Percentiles rank a stretch among this genome's conserved stretches.
Conservation (phyloP, 179 eudicot species). For the Amaranthus tricolor region DNA sequence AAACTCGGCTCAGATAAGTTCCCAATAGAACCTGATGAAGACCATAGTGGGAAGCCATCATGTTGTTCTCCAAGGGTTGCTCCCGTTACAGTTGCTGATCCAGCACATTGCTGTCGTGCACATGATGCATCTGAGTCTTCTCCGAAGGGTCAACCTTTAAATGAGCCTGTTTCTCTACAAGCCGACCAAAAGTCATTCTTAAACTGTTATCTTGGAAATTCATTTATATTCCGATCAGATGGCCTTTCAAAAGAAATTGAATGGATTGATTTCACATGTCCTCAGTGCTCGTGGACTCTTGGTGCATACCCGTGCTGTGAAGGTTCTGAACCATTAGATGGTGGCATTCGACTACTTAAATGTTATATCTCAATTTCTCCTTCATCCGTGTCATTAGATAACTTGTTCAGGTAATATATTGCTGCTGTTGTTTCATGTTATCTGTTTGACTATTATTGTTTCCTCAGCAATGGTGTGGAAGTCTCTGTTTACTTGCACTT, state of each 20-base stretch:
- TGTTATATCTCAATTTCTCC: constrained; percentile 67
- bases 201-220: constrained; percentile 80
- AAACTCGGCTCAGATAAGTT: constrained; percentile 10
- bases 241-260: constrained; percentile 68
- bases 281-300: constrained; percentile 62
- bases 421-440: not conserved
- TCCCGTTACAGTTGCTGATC: constrained; percentile 16
- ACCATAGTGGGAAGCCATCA: not conserved
- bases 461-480: not conserved
- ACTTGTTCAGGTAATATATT: constrained; percentile 55
- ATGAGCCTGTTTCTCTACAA: constrained; percentile 37
- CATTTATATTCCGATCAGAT: constrained; percentile 62
- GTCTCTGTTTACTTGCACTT: not conserved
- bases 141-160: constrained; percentile 31
- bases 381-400: constrained; percentile 40
- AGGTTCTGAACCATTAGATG: constrained; percentile 56
- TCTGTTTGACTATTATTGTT: not conserved
- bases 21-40: constrained; percentile 2
- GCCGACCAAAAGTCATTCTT: constrained; percentile 69
- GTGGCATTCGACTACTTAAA: constrained; percentile 79
- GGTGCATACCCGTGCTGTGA: constrained; percentile 75
- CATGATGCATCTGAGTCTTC: constrained; percentile 30
- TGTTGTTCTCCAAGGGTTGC: constrained; percentile 15
- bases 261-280: constrained; percentile 69
- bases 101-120: constrained; percentile 37